Evolutionary conservation across 345 rosid species (phyloP).

Genomic region (Atalantia buxifolia): DNA sequence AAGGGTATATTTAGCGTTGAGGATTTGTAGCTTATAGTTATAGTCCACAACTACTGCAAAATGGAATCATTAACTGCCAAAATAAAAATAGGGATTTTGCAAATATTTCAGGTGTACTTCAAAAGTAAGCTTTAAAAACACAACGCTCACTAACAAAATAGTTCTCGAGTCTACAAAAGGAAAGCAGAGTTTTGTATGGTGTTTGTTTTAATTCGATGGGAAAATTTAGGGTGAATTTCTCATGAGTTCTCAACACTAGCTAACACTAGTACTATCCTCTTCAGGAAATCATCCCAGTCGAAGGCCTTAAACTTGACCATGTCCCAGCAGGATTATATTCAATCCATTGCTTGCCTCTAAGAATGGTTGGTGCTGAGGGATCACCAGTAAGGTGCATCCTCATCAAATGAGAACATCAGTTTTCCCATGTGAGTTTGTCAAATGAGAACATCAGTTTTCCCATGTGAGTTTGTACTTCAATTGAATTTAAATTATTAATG

Average conservation of each 20-base stretch:
- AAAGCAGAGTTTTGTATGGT: not conserved
- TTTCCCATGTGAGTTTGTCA: conserved; percentile 8
- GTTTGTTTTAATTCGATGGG: not conserved
- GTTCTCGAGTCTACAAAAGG: too few species aligned
- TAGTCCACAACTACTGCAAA: too few species aligned
- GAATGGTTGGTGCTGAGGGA: conserved; percentile 69
- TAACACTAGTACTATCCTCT: not conserved
- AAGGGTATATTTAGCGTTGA: too few species aligned
- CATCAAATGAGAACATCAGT: conserved; percentile 36
- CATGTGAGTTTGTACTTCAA: not conserved
- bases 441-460: conserved; percentile 24
- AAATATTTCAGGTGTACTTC: too few species aligned
- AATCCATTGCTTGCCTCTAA: conserved; percentile 67
- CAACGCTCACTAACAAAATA: too few species aligned
- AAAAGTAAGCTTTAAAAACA: too few species aligned
- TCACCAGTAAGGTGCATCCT: conserved; percentile 74
- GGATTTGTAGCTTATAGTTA: too few species aligned
- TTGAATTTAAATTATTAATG: too few species aligned
- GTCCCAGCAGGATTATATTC: conserved; percentile 57
- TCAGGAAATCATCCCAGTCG: conserved; percentile 66
- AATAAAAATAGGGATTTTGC: too few species aligned
- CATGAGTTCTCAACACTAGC: too few species aligned
- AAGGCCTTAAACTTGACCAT: conserved; percentile 59
- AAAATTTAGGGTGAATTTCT: too few species aligned
- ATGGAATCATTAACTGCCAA: too few species aligned